Evolutionary conservation across 352 stramenopile genomes (phyloP), one percentile per base, ranked within the genome.

Genomic region (Globisporangium orthogonon): DNA sequence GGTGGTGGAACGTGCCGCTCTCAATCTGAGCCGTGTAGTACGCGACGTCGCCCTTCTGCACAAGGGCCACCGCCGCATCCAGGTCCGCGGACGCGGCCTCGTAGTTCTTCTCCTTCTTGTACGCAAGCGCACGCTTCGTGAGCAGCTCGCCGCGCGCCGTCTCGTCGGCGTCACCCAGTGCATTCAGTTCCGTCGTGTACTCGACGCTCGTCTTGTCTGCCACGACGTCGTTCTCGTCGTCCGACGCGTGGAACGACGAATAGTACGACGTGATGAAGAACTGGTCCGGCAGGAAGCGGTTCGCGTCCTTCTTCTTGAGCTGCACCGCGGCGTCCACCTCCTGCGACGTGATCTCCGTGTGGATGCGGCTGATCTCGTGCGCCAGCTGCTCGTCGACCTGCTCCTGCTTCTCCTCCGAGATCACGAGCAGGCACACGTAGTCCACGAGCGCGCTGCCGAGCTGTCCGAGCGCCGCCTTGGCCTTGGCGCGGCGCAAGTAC

Each of bases 201-300:
- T 80, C 67, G 4, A 74, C 67, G 1, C 71, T 73, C 10, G 71
- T 74, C 61, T 87, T 80, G 17, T 85, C 68, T 0, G 72, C 75
- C 35, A 70, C 58, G 18, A 89, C 41, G 41, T 89, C 79, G 57
- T 76, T 89, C 60, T 91, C 77, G 54, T 89, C 82, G 66, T 91
- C 82, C 58, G 73, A 84, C 39, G 73, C 64, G 62, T 91, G 82
- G 70, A 91, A 91, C 30, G 82, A 91, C n/a, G 78, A 89, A 66
- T 87, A 91, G 70, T 91, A 91, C 52, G 82, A 91, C 41, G 78
- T 89, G 51, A 91, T 82, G 65, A 91, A 91, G 63, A 89, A 91
- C 62, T 87, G 70, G 62, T 89, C 78, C 2, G 82, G 82, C 54
- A 91, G 60, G 62, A 79, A 89, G 0, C 77, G 76, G 49, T 76